A percentile compares a stretch with the other conserved stretches of the same genome.
These are phyloP conservation scores for Firmiana major DNA, from an alignment of 345 rosid species.

Conservation along the genomic window DNA sequence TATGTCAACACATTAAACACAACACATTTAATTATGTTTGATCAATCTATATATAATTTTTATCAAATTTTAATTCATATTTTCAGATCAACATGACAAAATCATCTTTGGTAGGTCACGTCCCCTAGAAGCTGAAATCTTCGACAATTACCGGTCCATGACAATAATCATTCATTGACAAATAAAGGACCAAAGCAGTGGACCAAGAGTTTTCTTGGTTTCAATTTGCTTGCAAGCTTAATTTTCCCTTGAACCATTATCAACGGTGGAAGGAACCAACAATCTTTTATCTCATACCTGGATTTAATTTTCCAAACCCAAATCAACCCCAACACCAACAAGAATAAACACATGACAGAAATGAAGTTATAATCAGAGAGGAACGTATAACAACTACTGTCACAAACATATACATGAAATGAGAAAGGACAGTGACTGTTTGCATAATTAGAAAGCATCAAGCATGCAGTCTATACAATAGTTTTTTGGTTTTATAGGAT, in stretches of 20 bases:
- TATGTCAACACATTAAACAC: too few relatives aligned
- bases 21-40: too few relatives aligned
- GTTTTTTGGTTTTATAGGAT: background rate
- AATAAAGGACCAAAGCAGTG: background rate
- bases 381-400: background rate
- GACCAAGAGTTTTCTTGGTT: background rate
- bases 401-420: background rate
- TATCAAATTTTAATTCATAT: too few relatives aligned
- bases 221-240: background rate
- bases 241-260: background rate
- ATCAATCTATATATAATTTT: too few relatives aligned
- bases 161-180: background rate
- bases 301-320: background rate
- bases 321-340: background rate
- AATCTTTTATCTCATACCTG: background rate
- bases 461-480: too few relatives aligned
- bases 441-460: background rate
- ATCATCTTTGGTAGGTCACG: background rate
- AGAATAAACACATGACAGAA: background rate
- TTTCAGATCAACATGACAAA: too few relatives aligned
- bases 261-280: background rate
- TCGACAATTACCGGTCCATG: background rate
- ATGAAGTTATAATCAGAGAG: background rate
- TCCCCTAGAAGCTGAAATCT: background rate
- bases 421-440: background rate